Conservation (phyloP, 768 basidiomycete species). For the Suillus cothurnatus region DNA sequence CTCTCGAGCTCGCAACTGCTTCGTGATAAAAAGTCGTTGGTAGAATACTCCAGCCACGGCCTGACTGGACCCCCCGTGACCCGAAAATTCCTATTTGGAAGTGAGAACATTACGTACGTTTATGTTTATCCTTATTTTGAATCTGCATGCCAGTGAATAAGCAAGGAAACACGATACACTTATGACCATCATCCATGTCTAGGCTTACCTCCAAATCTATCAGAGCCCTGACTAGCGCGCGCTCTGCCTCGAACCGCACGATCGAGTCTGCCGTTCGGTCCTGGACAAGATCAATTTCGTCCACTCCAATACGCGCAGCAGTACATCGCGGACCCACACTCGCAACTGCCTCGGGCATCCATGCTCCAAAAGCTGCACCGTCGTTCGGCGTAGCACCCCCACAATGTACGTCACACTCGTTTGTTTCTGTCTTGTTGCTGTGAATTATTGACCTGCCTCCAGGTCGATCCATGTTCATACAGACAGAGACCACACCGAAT, state of each 20-base stretch:
- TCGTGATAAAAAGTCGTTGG: too few species aligned
- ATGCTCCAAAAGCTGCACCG: constrained; percentile 15
- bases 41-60: too few species aligned
- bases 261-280: constrained; percentile 19
- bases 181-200: constrained; percentile 19
- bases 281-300: constrained; percentile 27
- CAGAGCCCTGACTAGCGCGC: constrained; percentile 12
- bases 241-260: constrained; percentile 9
- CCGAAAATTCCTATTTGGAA: too few species aligned
- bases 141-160: background rate
- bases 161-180: background rate
- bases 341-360: constrained; percentile 34
- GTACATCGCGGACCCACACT: constrained; percentile 37
- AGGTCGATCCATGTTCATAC: constrained; percentile 96
- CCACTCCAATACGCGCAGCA: constrained; percentile 19
- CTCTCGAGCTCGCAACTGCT: too few species aligned
- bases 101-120: too few species aligned
- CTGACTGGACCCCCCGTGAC: too few species aligned
- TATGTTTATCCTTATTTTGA: background rate
- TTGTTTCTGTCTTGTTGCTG: background rate
- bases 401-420: constrained; percentile 35
- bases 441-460: background rate
- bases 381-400: constrained; percentile 19
- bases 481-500: constrained; percentile 97
- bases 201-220: constrained; percentile 20